These are phyloP conservation scores for Ogataea salicorniae DNA, from an alignment of 805 yeast genomes.

Conservation along the genomic window DNA sequence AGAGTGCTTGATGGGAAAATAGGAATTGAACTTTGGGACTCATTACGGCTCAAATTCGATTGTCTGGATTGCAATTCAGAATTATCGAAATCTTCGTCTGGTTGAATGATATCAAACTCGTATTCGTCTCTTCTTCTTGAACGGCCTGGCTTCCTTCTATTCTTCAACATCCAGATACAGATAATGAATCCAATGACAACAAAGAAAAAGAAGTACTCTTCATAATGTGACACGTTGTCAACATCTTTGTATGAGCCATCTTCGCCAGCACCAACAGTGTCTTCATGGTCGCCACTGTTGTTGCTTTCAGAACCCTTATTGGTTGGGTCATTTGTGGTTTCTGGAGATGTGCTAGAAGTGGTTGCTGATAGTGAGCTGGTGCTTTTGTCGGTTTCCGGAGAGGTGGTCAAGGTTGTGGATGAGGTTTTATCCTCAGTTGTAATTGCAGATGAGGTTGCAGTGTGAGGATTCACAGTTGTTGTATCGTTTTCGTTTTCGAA, in stretches of 20 bases:
- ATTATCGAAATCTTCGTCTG: constrained; percentile 22
- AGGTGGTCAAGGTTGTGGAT: too few species aligned
- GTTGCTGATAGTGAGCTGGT: constrained; percentile 8
- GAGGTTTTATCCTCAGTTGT: not conserved
- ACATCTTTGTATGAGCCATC: constrained; percentile 14
- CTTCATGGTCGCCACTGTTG: constrained; percentile 4
- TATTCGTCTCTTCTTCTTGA: constrained; percentile 61
- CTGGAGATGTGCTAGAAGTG: constrained; percentile 9
- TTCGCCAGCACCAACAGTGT: constrained; percentile 17
- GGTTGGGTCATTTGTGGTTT: not conserved
- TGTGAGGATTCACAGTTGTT: constrained; percentile 2
- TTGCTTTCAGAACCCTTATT: constrained; percentile 6
- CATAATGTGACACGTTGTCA: constrained; percentile 38
- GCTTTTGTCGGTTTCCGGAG: not conserved
- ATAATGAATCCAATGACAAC: constrained; percentile 54
- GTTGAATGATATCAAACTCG: constrained; percentile 74
- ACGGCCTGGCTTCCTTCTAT: constrained; percentile 33
- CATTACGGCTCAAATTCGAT: constrained; percentile 5
- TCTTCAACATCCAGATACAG: constrained; percentile 38
- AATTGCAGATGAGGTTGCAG: not conserved
- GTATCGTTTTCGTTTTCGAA: constrained; percentile 14
- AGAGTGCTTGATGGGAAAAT: constrained; percentile 11
- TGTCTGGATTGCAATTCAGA: constrained; percentile 10
- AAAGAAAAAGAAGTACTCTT: constrained; percentile 57
- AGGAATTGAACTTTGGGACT: constrained; percentile 7